Evolutionary conservation across 495 filamentous ascomycete genomes (phyloP), one percentile per base, ranked within the genome.

Genomic region (Cenococcum geophilum): DNA sequence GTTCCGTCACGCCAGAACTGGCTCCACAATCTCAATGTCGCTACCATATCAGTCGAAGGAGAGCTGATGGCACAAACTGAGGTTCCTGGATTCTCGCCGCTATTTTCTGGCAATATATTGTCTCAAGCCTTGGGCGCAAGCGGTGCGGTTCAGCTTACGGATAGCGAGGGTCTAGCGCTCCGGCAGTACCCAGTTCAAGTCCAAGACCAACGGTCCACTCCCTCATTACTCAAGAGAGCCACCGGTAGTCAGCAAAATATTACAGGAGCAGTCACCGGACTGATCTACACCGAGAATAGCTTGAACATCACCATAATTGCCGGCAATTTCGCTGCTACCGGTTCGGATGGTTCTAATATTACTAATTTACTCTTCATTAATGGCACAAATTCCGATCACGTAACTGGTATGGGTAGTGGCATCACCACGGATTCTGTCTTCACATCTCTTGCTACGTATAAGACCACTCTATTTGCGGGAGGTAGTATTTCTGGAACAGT

Each of bases 1-100:
- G 87, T 97, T n/a, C 90, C 91, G 21, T 93, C 91, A 5, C 80
- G 79, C 52, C 81, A 83, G 43, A 90, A 95, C 69, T 99, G 93
- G 93, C 75, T 97, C 22, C 83, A 89, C 72, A 92, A 91, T 64
- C 76, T 97, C 43, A 76, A 89, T 49, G 71, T 83, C 43, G 74
- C 80, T n/a, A 78, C 83, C 51, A 81, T 87, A 59, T 75, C 80
- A 16, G 81, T 93, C 63, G 74, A 77, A 57, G 93, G 93, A 18
- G 70, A 86, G 43, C 77, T 99, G 37, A 86, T 84, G 3, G 80
- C 89, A 11, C 80, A 81, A 27, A 78, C 86, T 35, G 76, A 84
- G 42, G 73, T 86, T 11, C 82, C 89, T 22, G 79, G 76, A 23
- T 79, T 79, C 22, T 76, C 79, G 32, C 80, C 82, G 9, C 75